Base-by-base conservation (phyloP, 257 asterid genomes). In the Coffea canephora region DNA sequence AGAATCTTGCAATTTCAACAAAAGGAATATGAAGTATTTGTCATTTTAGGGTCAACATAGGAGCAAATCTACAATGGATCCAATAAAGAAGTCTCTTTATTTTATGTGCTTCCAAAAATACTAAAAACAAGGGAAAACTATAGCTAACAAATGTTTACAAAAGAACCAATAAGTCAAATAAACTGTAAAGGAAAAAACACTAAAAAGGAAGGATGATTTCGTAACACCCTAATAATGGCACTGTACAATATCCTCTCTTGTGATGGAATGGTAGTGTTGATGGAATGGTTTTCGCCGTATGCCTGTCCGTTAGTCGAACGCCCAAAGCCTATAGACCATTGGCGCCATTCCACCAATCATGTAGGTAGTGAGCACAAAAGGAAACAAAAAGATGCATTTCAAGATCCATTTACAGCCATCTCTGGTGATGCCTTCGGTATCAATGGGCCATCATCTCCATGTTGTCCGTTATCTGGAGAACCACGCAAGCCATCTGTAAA, bases 391-490 rank as follows among this genome's bases (percentile, higher is more conserved):
- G 69, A 75, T 50, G 25, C 70, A 59, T 48, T 74, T 93, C 86
- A 93, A 66, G 98, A 91, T 71, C 98, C 98, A 80, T 89, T 92
- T 77, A 95, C 97, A 78, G 94, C 89, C 96, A 91, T 93, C 76
- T 94, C 98, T 0, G 97, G 87, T 18, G 99, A 93, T 65, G 98
- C 85, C 16, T 88, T 90, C 2, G 92, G 88, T 81, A 90, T 79
- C 75, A 86, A 73, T 41, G 89, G 84, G 31, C 77, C 57, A 46
- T 92, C 97, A 41, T 91, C 97, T 75, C 88, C 91, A 43, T 41
- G 86, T 74, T 76, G 88, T 81, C 84, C 84, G 55, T 83, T 86
- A 78, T 87, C 91, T 7, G 85, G 79, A 79, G 86, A 76, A 74
- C 83, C 90, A 52, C 78, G 85, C 82, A 86, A 79, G 70, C 79